Conservation (phyloP, 2,329 filamentous ascomycete species). For the Rutstroemia sp. region DNA sequence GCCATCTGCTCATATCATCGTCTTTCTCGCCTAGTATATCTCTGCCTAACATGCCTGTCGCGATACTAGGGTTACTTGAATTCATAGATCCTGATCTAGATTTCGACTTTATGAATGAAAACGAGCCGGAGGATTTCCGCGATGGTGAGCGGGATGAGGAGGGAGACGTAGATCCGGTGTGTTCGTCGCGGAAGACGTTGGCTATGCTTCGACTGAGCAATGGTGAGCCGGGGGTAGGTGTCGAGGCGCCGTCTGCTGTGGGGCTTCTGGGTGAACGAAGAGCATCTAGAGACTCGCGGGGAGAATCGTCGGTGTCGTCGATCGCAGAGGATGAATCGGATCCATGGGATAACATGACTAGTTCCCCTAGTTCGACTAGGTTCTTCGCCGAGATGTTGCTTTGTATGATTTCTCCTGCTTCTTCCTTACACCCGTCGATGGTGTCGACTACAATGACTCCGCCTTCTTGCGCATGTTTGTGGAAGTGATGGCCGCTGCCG, state of each 20-base stretch:
- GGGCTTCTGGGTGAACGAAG: background rate
- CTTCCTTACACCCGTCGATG: conserved; percentile 63
- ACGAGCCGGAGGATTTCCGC: conserved; percentile 17
- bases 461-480: conserved; percentile 57
- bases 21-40: conserved; percentile 32
- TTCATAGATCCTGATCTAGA: conserved; percentile 8
- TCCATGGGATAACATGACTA: conserved; percentile 51
- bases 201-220: background rate
- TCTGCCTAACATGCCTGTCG: conserved; percentile 12
- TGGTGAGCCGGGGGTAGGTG: background rate
- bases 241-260: background rate
- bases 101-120: conserved; percentile 8
- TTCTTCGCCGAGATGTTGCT: conserved; percentile 66
- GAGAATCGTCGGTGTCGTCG: conserved; percentile 13
- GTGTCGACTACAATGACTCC: conserved; percentile 67
- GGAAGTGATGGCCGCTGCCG: conserved; percentile 51
- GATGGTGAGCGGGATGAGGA: conserved; percentile 10
- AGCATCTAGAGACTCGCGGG: background rate
- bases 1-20: conserved; percentile 46
- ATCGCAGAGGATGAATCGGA: conserved; percentile 10
- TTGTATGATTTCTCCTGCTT: conserved; percentile 81
- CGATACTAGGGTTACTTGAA: conserved; percentile 12
- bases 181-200: background rate
- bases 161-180: background rate
- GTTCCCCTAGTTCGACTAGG: conserved; percentile 80